Evolutionary conservation across 192 early-diverging fungal genomes (phyloP).

Genomic region (Podila minutissima): DNA sequence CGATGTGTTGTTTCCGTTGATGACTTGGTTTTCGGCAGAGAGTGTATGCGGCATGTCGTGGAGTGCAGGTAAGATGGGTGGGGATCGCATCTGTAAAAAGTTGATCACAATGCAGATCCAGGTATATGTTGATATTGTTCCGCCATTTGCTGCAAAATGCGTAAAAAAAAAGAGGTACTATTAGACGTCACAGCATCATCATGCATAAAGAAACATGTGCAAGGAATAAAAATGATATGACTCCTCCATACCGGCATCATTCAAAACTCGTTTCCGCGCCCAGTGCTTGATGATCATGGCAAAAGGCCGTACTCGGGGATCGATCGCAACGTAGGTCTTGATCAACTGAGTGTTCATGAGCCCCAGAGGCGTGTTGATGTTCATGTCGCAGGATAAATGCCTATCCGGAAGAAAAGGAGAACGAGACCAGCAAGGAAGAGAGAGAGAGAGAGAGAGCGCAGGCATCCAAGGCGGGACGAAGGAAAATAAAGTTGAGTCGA

Average conservation of each 20-base stretch:
- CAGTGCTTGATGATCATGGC: slow-evolving; percentile 95
- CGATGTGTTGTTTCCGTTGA: slow-evolving; percentile 69
- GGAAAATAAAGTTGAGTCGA: neutral
- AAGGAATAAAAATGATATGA: neutral
- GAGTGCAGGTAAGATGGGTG: slow-evolving; percentile 89
- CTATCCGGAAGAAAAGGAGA: slow-evolving; percentile 42
- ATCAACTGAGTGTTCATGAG: slow-evolving; percentile 92
- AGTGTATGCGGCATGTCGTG: slow-evolving; percentile 64
- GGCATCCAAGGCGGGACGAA: neutral
- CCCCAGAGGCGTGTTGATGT: slow-evolving; percentile 93
- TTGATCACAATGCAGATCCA: slow-evolving; percentile 95
- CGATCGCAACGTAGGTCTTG: slow-evolving; percentile 87
- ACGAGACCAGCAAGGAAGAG: neutral
- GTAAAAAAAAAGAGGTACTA: neutral
- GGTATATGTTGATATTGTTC: slow-evolving; percentile 93
- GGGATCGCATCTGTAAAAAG: slow-evolving; percentile 90
- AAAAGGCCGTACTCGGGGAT: slow-evolving; percentile 88
- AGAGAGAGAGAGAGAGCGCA: neutral
- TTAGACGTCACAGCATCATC: neutral
- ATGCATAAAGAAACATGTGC: too few species aligned
- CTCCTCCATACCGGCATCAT: slow-evolving; percentile 79
- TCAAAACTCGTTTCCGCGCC: slow-evolving; percentile 85
- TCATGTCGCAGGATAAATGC: slow-evolving; percentile 87
- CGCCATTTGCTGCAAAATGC: slow-evolving; percentile 78
- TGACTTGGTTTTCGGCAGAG: slow-evolving; percentile 42